Conservation (phyloP, 2,329 filamentous ascomycete genomes). For the Colletotrichum siamense region DNA sequence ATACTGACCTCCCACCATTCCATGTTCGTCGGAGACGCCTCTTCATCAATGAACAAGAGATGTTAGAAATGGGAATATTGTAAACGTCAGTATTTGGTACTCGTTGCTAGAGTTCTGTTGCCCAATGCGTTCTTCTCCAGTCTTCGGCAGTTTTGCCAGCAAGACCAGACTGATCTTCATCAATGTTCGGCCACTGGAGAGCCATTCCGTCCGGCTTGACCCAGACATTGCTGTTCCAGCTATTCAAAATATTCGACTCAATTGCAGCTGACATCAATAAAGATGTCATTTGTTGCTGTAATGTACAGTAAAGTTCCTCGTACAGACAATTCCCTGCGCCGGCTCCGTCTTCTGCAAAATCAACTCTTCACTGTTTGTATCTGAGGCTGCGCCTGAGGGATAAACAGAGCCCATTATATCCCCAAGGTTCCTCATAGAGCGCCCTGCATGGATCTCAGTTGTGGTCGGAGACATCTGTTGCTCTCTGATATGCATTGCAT, state of each 20-base stretch:
- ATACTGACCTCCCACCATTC: background rate
- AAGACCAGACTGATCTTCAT: background rate
- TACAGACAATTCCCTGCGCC: background rate
- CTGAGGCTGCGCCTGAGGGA: background rate
- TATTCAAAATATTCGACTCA: background rate
- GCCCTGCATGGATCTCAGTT: background rate
- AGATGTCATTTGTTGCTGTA: background rate
- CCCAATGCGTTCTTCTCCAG: background rate
- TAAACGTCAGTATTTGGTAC: background rate
- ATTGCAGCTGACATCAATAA: background rate
- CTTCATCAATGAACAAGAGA: background rate
- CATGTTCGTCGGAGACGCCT: background rate
- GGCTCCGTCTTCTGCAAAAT: background rate
- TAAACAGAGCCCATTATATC: background rate
- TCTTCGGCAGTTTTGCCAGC: background rate
- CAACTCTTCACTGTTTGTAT: conserved; percentile 5
- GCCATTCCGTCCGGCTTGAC: background rate
- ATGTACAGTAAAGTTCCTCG: background rate
- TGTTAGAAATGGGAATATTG: background rate
- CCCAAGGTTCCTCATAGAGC: background rate
- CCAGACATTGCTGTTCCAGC: background rate
- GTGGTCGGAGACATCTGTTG: background rate
- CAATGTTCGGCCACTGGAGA: background rate
- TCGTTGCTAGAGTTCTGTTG: background rate
- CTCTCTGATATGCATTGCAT: background rate